phyloP scores from a whole-genome alignment of 2,329 filamentous ascomycete genomes.

The Metarhizium humberi region DNA sequence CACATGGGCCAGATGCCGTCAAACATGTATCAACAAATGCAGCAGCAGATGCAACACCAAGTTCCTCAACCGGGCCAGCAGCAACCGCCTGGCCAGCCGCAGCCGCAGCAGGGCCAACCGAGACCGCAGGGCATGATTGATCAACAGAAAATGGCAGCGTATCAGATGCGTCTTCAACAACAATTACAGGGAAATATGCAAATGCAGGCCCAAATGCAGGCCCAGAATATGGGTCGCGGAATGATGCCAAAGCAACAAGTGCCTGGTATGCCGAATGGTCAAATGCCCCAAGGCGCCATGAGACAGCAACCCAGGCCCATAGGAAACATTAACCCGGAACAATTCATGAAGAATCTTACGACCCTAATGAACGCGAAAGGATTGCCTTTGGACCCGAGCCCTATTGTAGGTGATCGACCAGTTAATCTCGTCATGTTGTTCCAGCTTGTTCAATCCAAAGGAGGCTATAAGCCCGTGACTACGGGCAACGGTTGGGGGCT shows the following conservation, averaged over 20 bases:
- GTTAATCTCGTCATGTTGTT: slow-evolving; percentile 73
- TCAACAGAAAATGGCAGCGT: slow-evolving; percentile 64
- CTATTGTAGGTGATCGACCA: slow-evolving; percentile 61
- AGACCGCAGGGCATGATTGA: slow-evolving; percentile 36
- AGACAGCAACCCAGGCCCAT: slow-evolving; percentile 39
- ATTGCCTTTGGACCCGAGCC: slow-evolving; percentile 65
- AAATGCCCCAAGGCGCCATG: slow-evolving; percentile 40
- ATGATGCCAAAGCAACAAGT: slow-evolving; percentile 46
- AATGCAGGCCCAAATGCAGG: slow-evolving; percentile 43
- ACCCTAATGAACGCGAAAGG: slow-evolving; percentile 69
- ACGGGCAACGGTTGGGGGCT: slow-evolving; percentile 63
- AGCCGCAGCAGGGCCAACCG: slow-evolving; percentile 31
- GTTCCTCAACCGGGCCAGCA: slow-evolving; percentile 57
- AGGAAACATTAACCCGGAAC: slow-evolving; percentile 47
- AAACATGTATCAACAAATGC: slow-evolving; percentile 28
- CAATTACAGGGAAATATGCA: slow-evolving; percentile 54
- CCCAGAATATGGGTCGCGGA: slow-evolving; percentile 32
- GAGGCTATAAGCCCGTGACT: slow-evolving; percentile 67
- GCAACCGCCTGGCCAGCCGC: slow-evolving; percentile 36
- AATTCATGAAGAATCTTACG: slow-evolving; percentile 66
- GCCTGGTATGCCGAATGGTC: slow-evolving; percentile 43
- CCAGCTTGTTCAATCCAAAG: slow-evolving; percentile 61
- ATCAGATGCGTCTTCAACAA: slow-evolving; percentile 76
- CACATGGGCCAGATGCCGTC: slow-evolving; percentile 42
- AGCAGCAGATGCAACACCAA: slow-evolving; percentile 30